Percentiles rank a stretch among this genome's conserved stretches.
Evolutionary conservation across 768 basidiomycete genomes (phyloP).

Genomic region (Naganishia randhawae): DNA sequence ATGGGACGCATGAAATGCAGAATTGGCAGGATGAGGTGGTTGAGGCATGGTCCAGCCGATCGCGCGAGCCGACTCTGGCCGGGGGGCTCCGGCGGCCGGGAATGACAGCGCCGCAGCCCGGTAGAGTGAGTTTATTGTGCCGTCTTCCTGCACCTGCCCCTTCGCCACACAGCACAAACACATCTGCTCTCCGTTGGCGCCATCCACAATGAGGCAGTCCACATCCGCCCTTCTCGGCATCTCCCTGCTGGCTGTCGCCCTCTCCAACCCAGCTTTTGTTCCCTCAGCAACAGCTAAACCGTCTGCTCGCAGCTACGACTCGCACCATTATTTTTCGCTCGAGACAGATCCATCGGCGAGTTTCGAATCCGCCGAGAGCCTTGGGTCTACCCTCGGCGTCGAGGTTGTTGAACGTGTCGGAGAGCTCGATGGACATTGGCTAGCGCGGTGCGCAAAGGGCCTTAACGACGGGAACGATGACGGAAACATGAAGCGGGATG

Average conservation of each 20-base stretch:
- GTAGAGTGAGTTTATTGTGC: background rate
- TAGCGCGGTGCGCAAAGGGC: slow-evolving; percentile 59
- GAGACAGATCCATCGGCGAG: slow-evolving; percentile 54
- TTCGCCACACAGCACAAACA: background rate
- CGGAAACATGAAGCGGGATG: slow-evolving; percentile 55
- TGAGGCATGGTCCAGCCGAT: too few relatives aligned
- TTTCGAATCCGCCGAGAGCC: slow-evolving; percentile 60
- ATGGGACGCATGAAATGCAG: too few relatives aligned
- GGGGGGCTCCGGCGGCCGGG: too few relatives aligned
- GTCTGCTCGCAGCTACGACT: slow-evolving; percentile 49
- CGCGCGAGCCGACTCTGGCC: too few relatives aligned
- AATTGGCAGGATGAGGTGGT: too few relatives aligned
- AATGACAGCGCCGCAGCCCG: background rate
- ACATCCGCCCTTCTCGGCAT: background rate
- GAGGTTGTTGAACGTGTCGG: slow-evolving; percentile 86
- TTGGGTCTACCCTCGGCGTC: slow-evolving; percentile 63
- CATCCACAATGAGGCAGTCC: slow-evolving; percentile 15
- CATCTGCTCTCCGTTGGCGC: background rate
- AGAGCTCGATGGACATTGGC: slow-evolving; percentile 74
- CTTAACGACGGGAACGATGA: slow-evolving; percentile 23
- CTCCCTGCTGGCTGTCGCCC: background rate
- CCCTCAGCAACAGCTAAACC: slow-evolving; percentile 21
- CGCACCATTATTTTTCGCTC: slow-evolving; percentile 69
- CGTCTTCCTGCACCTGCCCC: background rate
- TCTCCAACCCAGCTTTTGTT: background rate